phyloP scores from a whole-genome alignment of 805 yeast genomes.

The Starmerella sirachaensis region DNA sequence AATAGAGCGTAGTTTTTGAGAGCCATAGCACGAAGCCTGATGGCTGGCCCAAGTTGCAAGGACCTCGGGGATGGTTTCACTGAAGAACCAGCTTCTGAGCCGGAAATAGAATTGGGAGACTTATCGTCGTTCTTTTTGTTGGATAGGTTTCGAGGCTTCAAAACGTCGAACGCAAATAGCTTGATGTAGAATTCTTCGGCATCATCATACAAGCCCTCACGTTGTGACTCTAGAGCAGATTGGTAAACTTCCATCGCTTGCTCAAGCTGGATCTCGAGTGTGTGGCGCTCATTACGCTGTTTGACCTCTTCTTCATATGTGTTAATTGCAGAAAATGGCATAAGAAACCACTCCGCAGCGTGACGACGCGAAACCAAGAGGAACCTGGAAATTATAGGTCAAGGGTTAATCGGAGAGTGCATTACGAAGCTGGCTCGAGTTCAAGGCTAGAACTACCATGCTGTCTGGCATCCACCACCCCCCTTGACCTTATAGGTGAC shows the following conservation, averaged over 20 bases:
- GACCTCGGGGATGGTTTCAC: neutral
- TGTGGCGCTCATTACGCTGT: constrained; percentile 73
- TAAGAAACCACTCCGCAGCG: constrained; percentile 1
- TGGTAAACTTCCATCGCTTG: constrained; percentile 70
- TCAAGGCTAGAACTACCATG: too few species aligned
- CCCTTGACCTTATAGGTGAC: too few species aligned
- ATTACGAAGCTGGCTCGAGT: too few species aligned
- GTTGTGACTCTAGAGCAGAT: constrained; percentile 53
- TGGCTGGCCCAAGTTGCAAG: constrained; percentile 33
- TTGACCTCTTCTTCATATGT: constrained; percentile 55
- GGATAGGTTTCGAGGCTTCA: constrained; percentile 28
- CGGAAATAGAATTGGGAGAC: constrained; percentile 41
- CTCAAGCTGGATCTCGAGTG: constrained; percentile 82
- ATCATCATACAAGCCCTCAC: constrained; percentile 34
- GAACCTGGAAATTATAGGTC: too few species aligned
- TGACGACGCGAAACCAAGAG: too few species aligned
- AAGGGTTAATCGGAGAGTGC: too few species aligned
- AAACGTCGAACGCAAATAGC: constrained; percentile 56
- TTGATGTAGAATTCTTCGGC: constrained; percentile 49
- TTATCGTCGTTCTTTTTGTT: neutral
- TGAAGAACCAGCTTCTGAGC: constrained; percentile 16
- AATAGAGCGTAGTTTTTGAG: constrained; percentile 74
- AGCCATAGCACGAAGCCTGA: constrained; percentile 61
- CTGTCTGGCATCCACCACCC: too few species aligned
- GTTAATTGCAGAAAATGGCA: constrained; percentile 63